Percentiles rank a stretch among this genome's conserved stretches.
Conservation (phyloP, 192 early-diverging fungal genomes). For the Coemansia sp. region DNA sequence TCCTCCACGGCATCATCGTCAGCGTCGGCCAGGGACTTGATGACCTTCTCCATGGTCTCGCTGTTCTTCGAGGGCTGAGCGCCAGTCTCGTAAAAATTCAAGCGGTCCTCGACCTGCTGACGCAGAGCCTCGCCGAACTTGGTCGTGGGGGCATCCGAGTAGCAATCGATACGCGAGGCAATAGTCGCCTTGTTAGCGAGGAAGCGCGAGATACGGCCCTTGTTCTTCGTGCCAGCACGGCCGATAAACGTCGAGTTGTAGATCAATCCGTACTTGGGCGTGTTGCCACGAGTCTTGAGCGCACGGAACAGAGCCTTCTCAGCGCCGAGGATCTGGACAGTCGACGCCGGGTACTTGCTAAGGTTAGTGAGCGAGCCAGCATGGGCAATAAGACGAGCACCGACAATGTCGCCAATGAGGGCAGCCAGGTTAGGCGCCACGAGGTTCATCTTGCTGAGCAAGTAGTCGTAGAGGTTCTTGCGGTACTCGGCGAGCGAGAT, state of each 20-base stretch:
- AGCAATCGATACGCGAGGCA: constrained; percentile 96
- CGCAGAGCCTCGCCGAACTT: constrained; percentile 93
- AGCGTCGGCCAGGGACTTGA: constrained; percentile 66
- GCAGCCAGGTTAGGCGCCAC: constrained; percentile 96
- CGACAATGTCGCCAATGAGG: constrained; percentile 94
- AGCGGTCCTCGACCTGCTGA: constrained; percentile 94
- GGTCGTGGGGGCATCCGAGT: constrained; percentile 81
- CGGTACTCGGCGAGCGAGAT: constrained; percentile 92
- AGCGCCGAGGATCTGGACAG: constrained; percentile 96
- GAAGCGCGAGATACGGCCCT: constrained; percentile 94
- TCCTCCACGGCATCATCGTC: constrained; percentile 59
- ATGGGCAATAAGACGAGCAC: constrained; percentile 95
- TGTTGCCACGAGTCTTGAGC: constrained; percentile 94
- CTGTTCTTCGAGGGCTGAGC: constrained; percentile 84
- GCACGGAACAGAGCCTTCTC: constrained; percentile 99
- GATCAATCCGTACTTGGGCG: constrained; percentile 97
- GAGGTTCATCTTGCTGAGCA: constrained; percentile 92
- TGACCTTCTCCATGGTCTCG: constrained; percentile 90
- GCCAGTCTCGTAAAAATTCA: constrained; percentile 93
- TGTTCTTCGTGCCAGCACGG: constrained; percentile 95
- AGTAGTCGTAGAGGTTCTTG: constrained; percentile 87
- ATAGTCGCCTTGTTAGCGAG: constrained; percentile 98
- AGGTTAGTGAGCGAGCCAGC: constrained; percentile 97
- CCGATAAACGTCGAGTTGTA: constrained; percentile 97
- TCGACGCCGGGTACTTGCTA: constrained; percentile 95